Conservation (phyloP, 1,284 basidiomycete genomes). For the Inonotus obliquus region DNA sequence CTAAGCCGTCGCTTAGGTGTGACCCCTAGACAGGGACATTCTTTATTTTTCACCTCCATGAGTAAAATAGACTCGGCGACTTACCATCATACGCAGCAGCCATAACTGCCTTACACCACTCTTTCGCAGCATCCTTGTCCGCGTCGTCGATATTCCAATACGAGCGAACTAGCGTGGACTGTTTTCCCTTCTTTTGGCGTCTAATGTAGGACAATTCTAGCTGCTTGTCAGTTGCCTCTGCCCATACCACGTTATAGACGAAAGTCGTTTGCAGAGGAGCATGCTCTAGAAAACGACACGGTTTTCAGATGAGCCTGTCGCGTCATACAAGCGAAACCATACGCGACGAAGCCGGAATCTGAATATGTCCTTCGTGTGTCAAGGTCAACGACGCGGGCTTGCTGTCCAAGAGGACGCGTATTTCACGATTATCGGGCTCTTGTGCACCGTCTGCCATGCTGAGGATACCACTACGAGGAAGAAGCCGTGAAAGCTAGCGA, state of each 20-base stretch:
- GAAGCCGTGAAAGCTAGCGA: not conserved
- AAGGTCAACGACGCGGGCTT: conserved; percentile 2
- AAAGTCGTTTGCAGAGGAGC: not conserved
- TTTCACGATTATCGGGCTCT: not conserved
- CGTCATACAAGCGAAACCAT: not conserved
- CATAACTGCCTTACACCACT: conserved; percentile 58
- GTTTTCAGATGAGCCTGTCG: not conserved
- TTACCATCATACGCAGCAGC: conserved; percentile 59
- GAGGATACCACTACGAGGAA: not conserved
- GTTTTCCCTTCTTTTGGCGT: conserved; percentile 34
- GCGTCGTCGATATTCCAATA: conserved; percentile 31
- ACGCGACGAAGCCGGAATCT: not conserved
- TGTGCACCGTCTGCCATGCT: not conserved
- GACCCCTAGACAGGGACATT: conserved; percentile 34
- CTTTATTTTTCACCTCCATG: not conserved
- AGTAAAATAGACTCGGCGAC: not conserved
- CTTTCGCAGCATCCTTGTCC: conserved; percentile 35
- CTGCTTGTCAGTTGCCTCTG: conserved; percentile 33
- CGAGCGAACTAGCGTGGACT: conserved; percentile 41
- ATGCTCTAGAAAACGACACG: not conserved
- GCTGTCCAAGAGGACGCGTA: conserved; percentile 5
- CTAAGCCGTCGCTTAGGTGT: conserved; percentile 50
- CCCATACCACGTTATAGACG: conserved; percentile 43
- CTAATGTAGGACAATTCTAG: conserved; percentile 46
- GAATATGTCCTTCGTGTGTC: conserved; percentile 6